Percentiles rank a stretch among this genome's conserved stretches.
Conservation (phyloP, 1,284 basidiomycete genomes). For the Ustilago xerochloae region DNA sequence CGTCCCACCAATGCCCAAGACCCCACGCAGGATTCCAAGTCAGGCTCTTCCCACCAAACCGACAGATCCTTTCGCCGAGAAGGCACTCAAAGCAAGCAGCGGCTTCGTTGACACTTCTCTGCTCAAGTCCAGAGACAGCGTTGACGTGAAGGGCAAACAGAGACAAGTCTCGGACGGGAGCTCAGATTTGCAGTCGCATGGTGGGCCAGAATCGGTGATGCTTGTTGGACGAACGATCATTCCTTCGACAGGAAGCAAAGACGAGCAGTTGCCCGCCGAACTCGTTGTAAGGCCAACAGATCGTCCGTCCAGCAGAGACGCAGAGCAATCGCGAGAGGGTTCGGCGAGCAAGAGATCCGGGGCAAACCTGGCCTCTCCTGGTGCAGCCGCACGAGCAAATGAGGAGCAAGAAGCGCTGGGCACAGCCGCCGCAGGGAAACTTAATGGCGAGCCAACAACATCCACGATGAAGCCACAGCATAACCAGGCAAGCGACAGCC, state of each 20-base stretch:
- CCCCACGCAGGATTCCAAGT: conserved; percentile 16
- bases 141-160: conserved; percentile 9
- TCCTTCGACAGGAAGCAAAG: background rate
- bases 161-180: background rate
- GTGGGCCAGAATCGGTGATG: background rate
- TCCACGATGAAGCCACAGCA: background rate
- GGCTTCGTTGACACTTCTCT: conserved; percentile 1
- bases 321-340: background rate
- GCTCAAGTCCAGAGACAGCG: conserved; percentile 2
- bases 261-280: background rate
- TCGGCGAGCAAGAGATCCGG: background rate
- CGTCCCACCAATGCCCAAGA: conserved; percentile 18
- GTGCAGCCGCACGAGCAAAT: background rate
- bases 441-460: background rate
- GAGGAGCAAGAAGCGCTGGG: background rate
- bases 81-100: conserved; percentile 34
- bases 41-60: conserved; percentile 9
- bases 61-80: conserved; percentile 22
- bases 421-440: background rate
- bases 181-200: background rate
- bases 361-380: background rate
- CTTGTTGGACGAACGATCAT: background rate
- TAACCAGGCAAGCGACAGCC: background rate
- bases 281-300: too few species aligned
- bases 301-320: too few species aligned